Evolutionary conservation across 2,329 filamentous ascomycete genomes (phyloP).

Genomic region (Exophiala bonariae): DNA sequence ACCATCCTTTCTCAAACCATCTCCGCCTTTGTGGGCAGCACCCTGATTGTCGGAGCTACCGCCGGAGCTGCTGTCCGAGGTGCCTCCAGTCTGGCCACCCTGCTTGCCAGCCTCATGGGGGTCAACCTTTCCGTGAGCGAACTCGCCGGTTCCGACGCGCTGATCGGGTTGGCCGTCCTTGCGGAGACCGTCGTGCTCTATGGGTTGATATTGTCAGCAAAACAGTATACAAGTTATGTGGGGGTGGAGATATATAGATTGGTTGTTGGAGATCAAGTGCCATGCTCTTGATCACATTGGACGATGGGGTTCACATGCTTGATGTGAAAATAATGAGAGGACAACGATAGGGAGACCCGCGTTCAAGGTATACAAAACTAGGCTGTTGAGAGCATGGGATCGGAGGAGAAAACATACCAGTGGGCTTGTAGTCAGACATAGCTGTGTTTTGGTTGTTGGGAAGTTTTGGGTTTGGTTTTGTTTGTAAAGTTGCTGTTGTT

Average conservation of each 20-base stretch:
- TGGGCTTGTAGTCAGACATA: constrained; percentile 29
- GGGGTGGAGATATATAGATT: background rate
- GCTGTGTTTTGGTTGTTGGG: constrained; percentile 8
- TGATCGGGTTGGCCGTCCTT: constrained; percentile 25
- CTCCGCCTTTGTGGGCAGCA: constrained; percentile 14
- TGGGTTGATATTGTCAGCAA: too few relatives aligned
- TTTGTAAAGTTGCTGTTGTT: constrained; percentile 2
- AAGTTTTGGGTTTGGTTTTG: constrained; percentile 1
- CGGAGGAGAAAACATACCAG: constrained; percentile 21
- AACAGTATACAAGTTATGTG: background rate
- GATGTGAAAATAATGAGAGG: too few relatives aligned
- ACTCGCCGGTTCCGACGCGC: constrained; percentile 19
- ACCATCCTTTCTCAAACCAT: constrained; percentile 24
- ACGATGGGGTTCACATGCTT: too few relatives aligned
- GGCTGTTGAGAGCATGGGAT: too few relatives aligned
- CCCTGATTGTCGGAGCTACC: constrained; percentile 14
- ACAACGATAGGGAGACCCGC: too few relatives aligned
- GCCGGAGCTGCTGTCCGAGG: background rate
- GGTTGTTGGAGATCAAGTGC: too few relatives aligned
- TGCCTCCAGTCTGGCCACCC: constrained; percentile 20
- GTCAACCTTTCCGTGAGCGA: constrained; percentile 28
- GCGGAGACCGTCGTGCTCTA: constrained; percentile 27
- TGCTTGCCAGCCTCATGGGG: constrained; percentile 26
- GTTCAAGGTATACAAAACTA: too few relatives aligned
- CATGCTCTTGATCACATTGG: too few relatives aligned